Evolutionary conservation across 2,329 filamentous ascomycete genomes (phyloP), one percentile per base, ranked within the genome.

Genomic region (Claviceps quebecensis): DNA sequence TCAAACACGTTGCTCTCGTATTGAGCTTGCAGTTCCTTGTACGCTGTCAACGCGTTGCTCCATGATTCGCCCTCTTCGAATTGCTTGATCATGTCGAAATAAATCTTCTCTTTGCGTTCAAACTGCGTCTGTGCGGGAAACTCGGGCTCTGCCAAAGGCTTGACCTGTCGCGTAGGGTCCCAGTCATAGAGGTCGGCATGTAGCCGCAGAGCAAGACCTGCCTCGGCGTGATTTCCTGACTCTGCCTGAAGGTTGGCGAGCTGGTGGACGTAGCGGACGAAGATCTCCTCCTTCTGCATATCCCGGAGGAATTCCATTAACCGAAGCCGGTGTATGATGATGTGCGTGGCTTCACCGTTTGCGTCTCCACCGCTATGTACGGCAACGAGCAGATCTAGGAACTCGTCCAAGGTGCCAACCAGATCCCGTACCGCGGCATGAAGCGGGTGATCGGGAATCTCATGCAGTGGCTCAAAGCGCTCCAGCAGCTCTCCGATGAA

Each of bases 231-330:
- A 60, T 95, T 93, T 53, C 84, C 76, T 4, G 85, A 78, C 41
- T 83, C 78, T 8, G 78, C 76, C 65, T 97, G 91, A 13, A 93
- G 72, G 40, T 81, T 72, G 2, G 89, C 87, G 19, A 97, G 76
- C 65, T 96, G 89, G 63, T 97, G 91, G 14, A 97, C 90, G 61
- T 97, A 96, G 57, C 89, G 84, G 56, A 95, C 86, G 66, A 95
- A 97, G 52, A 96, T 95, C 61, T 96, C 90, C 64, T 95, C 89
- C 62, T 95, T 95, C 58, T 94, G 87, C 84, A 96, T 95, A 63
- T 96, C 89, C 57, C 89, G 86, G 59, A 97, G 76, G 68, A 96
- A 97, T 59, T 96, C 88, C 90, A 97, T 96, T 26, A 97, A 72
- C 52, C 87, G 81, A 49, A 97, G 71, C 0, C 88, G 87, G 65